Base-by-base conservation (phyloP, 116 monocot species). In the Zostera marina region DNA sequence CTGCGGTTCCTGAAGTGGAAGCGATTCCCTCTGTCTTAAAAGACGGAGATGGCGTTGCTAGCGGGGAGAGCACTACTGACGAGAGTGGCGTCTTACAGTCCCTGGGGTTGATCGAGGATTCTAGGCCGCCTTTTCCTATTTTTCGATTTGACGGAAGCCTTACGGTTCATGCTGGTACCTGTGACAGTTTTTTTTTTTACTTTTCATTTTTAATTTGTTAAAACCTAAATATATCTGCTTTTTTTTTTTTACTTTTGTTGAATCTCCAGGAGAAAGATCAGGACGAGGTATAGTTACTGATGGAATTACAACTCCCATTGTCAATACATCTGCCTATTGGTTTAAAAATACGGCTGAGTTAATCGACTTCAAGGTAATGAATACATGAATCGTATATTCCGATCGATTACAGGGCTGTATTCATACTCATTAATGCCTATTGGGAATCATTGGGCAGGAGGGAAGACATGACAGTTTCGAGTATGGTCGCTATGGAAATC, bases 401-500 rank as follows among this genome's bases (percentile, higher is more conserved):
- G 32, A 5, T 32, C 32, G 32, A 32, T 32, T 32, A n/a, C n/a
- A 32, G 0, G 32, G 32, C 5, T 32, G 32, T 0, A 32, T 32
- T 32, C 32, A 32, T 5, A 9, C 1, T 56, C 21, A 20, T 59
- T 59, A 12, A 22, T 55, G 11, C 1, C 41, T 17, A 22, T 13
- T 43, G 43, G 19, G 43, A 42, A 43, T 16, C 43, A 44, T 55
- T 45, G 70, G 54, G 54, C 61, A 91, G 91, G 91, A 91, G 65
- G 85, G 81, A 24, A 91, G 91, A 47, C 73, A 82, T 58, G 44
- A 55, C 20, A 91, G 91, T 63, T 91, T 67, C 60, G 89, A 96
- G 60, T 96, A 96, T 42, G 90, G 90, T 5, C 79, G 90, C 10
- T 89, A 96, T 73, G 90, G 96, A 25, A 96, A 96, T 54, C 91